Evolutionary conservation across 306 rosid species (phyloP), one percentile per base, ranked within the genome.

Genomic region (Alnus rubra): DNA sequence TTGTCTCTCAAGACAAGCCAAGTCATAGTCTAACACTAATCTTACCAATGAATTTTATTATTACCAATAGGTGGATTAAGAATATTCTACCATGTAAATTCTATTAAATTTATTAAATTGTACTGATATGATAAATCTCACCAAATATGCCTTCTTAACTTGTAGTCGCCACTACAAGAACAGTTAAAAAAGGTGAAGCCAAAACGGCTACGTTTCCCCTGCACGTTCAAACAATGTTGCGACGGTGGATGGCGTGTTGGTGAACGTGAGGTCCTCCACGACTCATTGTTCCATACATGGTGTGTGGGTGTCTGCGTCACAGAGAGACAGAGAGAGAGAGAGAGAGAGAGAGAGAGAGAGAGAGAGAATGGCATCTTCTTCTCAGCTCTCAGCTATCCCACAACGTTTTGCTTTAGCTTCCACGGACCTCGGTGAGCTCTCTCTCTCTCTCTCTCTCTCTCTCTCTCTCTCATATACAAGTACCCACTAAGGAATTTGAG

Each of bases 301-400:
- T 35, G 45, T n/a, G 3, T 31, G 16, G 12, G 69, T 14, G 45
- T 6, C 10, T 15, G 53, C 45, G 33, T 54, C 5, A 23, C 53
- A 71, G 9, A 75, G 2, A 33, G 37, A 33, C 1, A 71, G 9
- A 75, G 76, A 74, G 35, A 52, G 10, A 60, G 19, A 65, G 72
- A 51, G 68, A 73, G 2, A 33, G 37, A 33, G 37, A 71, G 9
- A 75, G 76, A 74, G 35, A 52, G 10, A 60, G 19, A 65, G 72
- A 51, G 68, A 73, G 78, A 78, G 1, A 69, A 85, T 88, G 91
- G 78, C 88, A 5, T 82, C 88, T 23, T 85, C 86, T 76, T 83
- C 89, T 78, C 88, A 82, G 51, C 89, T 83, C 75, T 85, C 89
- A 1, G 89, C 87, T 71, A 81, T 88, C 47, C 91, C 89, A 3